Base-by-base conservation (phyloP, 2,329 filamentous ascomycete genomes). In the Cladophialophora chaetospira region DNA sequence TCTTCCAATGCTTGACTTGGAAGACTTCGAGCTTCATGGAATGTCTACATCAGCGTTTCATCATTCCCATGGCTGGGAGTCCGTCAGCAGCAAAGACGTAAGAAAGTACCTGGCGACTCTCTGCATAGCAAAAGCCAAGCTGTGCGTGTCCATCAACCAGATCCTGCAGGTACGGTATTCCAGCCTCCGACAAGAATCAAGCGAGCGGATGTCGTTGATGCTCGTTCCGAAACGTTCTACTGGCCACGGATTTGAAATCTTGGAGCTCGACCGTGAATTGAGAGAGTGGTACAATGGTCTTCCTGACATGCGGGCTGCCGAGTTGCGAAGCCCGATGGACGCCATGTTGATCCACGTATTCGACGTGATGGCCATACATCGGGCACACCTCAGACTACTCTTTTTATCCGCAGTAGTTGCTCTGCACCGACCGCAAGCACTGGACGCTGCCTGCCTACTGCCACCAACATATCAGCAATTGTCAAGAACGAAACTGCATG, bases 371-470 rank as follows among this genome's bases (percentile, higher is more conserved):
- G 31, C 29, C 4, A 51, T 51, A 26, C 91, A 96, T 69, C 83
- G 89, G 47, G 89, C 88, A n/a, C 79, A 97, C 17, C 77, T 97
- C 26, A 91, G 96, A 72, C 94, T 97, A 88, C 86, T 96, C 1
- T 96, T 94, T 73, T 89, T 91, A 71, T 94, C 92, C 2, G 95
- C 92, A 0, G 81, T 95, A 13, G 96, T 91, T 49, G 92, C 92
- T 2, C 80, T 97, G n/a, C 91, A 97, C 71, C 86, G 92, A 25
- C 92, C 92, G 1, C 91, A 95, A 64, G 92, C 96, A 56, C 80
- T 96, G 38, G 40, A 51, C 23, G n/a, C 38, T 3, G 9, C 38
- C n/a, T n/a, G 10, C 9, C 10, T 17, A 5, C 29, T 42, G 4
- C 83, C 87, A 9, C 72, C 72, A 33, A 76, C 77, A 9, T 74